Evolutionary conservation across 768 basidiomycete genomes (phyloP).

Genomic region (Amanita rimosa): DNA sequence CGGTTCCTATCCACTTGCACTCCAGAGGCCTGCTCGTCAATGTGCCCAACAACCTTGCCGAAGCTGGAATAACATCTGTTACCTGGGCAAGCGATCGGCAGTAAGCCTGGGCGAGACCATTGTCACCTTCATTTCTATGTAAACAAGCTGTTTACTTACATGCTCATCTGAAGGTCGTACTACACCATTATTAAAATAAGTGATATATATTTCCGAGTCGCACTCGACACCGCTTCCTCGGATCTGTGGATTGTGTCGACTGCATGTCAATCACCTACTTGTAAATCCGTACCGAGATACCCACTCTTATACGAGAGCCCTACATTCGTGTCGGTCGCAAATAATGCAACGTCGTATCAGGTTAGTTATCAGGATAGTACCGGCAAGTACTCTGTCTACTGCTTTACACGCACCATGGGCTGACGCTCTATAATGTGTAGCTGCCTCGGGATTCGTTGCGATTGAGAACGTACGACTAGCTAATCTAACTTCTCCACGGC

Average conservation of each 20-base stretch:
- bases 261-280: slow-evolving; percentile 41
- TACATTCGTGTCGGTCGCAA: slow-evolving; percentile 49
- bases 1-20: slow-evolving; percentile 17
- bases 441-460: slow-evolving; percentile 59
- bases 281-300: slow-evolving; percentile 54
- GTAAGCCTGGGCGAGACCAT: slow-evolving; percentile 16
- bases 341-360: slow-evolving; percentile 49
- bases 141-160: too few relatives aligned
- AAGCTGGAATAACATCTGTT: slow-evolving; percentile 31
- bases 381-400: slow-evolving; percentile 27
- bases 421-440: slow-evolving; percentile 22
- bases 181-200: slow-evolving; percentile 52
- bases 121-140: background rate
- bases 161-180: slow-evolving; percentile 43
- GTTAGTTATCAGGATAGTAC: slow-evolving; percentile 60
- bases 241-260: slow-evolving; percentile 67
- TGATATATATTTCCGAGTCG: slow-evolving; percentile 52
- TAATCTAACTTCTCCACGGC: slow-evolving; percentile 48
- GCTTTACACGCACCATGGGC: background rate
- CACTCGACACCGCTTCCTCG: slow-evolving; percentile 65
- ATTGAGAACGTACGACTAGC: slow-evolving; percentile 48
- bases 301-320: slow-evolving; percentile 57
- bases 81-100: slow-evolving; percentile 34
- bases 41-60: slow-evolving; percentile 8
- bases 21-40: slow-evolving; percentile 3